Evolutionary conservation across 1,139 yeast genomes (phyloP).

Genomic region (Geotrichum candidum): DNA sequence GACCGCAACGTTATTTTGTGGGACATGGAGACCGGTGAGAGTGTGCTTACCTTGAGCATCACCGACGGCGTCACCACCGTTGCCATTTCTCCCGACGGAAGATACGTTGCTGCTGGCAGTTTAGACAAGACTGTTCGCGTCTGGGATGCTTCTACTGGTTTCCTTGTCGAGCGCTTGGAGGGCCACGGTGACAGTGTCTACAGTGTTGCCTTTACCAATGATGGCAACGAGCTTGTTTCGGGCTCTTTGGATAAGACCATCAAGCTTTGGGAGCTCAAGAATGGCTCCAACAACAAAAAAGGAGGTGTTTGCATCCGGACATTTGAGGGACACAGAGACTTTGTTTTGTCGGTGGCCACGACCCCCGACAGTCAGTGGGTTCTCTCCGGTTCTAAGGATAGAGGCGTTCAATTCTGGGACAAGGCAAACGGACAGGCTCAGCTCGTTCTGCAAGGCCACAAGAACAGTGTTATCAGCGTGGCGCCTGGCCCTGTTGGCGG

Average conservation of each 20-base stretch:
- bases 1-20: slow-evolving; percentile 95
- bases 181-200: slow-evolving; percentile 97
- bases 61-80: slow-evolving; percentile 80
- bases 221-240: slow-evolving; percentile 86
- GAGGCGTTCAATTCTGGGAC: slow-evolving; percentile 97
- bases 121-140: slow-evolving; percentile 92
- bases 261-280: slow-evolving; percentile 69
- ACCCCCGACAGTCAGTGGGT: slow-evolving; percentile 92
- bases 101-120: slow-evolving; percentile 92
- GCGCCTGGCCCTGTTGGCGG: slow-evolving; percentile 79
- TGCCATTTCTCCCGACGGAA: slow-evolving; percentile 65
- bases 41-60: slow-evolving; percentile 43
- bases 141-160: slow-evolving; percentile 94
- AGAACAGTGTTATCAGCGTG: slow-evolving; percentile 91
- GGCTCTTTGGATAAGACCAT: slow-evolving; percentile 95
- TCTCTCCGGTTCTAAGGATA: slow-evolving; percentile 90
- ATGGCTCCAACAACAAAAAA: slow-evolving; percentile 25
- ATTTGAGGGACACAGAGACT: slow-evolving; percentile 93
- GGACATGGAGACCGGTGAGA: slow-evolving; percentile 41
- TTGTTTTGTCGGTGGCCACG: slow-evolving; percentile 87
- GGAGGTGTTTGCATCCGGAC: slow-evolving; percentile 74
- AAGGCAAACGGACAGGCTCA: slow-evolving; percentile 87
- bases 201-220: slow-evolving; percentile 90
- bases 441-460: slow-evolving; percentile 93
- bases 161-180: slow-evolving; percentile 83